Conservation (phyloP, 768 basidiomycete genomes). For the Mycena vitilis region DNA sequence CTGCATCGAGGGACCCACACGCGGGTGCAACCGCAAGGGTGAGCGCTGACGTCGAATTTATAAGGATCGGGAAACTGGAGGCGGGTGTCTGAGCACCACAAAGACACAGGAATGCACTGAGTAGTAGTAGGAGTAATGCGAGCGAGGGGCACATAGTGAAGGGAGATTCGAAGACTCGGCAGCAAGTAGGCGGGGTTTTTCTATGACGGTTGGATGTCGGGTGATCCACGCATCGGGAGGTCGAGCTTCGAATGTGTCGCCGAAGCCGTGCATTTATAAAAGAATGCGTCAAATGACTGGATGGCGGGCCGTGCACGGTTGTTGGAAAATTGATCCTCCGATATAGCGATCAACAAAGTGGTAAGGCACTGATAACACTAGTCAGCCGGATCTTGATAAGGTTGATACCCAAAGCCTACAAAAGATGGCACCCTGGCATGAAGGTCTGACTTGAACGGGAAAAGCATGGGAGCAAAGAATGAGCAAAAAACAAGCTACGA, state of each 20-base stretch:
- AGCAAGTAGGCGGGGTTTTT: slow-evolving; percentile 1
- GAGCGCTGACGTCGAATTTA: slow-evolving; percentile 44
- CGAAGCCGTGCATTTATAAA: slow-evolving; percentile 8
- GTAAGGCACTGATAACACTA: too few relatives aligned
- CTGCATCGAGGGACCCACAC: slow-evolving; percentile 41
- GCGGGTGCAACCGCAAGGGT: slow-evolving; percentile 42
- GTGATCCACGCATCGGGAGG: slow-evolving; percentile 7
- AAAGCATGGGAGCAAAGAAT: too few relatives aligned
- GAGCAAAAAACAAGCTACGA: too few relatives aligned
- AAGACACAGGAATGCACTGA: neutral
- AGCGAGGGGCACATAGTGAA: neutral
- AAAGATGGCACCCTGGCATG: too few relatives aligned
- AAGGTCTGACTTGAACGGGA: too few relatives aligned
- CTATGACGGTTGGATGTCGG: slow-evolving; percentile 2
- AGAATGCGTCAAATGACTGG: slow-evolving; percentile 30
- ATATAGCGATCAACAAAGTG: too few relatives aligned
- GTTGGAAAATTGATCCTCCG: too few relatives aligned
- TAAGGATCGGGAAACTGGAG: slow-evolving; percentile 37
- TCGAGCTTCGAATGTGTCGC: slow-evolving; percentile 3
- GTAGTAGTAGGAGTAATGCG: neutral
- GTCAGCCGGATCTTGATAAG: too few relatives aligned
- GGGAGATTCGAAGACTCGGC: neutral
- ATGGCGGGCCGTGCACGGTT: slow-evolving; percentile 13
- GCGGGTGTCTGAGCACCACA: slow-evolving; percentile 8
- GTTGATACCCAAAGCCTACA: too few relatives aligned